Evolutionary conservation across 768 basidiomycete species (phyloP).

Genomic region (Lactifluus hygrophoroides): DNA sequence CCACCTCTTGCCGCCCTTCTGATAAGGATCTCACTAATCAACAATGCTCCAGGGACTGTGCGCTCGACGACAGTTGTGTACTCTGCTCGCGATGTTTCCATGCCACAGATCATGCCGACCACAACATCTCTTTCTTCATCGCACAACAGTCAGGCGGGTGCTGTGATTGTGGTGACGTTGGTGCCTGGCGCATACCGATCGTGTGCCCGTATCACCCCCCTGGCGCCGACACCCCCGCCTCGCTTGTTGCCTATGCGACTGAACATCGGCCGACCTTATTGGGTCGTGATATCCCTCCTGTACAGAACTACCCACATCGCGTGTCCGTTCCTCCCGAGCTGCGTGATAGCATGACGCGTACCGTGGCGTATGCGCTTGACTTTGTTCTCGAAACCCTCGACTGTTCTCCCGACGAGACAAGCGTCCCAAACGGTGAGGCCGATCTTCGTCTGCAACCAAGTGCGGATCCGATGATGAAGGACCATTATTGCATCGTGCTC

Average conservation of each 20-base stretch:
- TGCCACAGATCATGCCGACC: conserved; percentile 73
- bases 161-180: conserved; percentile 90
- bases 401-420: conserved; percentile 70
- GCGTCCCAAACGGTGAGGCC: conserved; percentile 55
- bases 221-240: conserved; percentile 24
- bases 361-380: conserved; percentile 70
- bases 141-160: conserved; percentile 87
- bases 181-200: conserved; percentile 71
- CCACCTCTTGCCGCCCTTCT: not conserved
- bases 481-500: conserved; percentile 72
- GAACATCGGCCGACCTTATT: conserved; percentile 17
- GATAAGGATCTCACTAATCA: not conserved
- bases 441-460: conserved; percentile 68
- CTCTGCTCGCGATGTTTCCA: conserved; percentile 88
- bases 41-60: conserved; percentile 62
- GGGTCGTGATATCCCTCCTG: conserved; percentile 47
- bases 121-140: conserved; percentile 91
- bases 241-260: conserved; percentile 26
- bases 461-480: conserved; percentile 70
- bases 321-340: conserved; percentile 53
- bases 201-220: conserved; percentile 73
- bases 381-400: conserved; percentile 79
- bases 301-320: conserved; percentile 51
- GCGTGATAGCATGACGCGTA: conserved; percentile 63
- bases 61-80: conserved; percentile 82